phyloP scores from a whole-genome alignment of 2,329 filamentous ascomycete genomes.

The Kalaharituber pfeilii region DNA sequence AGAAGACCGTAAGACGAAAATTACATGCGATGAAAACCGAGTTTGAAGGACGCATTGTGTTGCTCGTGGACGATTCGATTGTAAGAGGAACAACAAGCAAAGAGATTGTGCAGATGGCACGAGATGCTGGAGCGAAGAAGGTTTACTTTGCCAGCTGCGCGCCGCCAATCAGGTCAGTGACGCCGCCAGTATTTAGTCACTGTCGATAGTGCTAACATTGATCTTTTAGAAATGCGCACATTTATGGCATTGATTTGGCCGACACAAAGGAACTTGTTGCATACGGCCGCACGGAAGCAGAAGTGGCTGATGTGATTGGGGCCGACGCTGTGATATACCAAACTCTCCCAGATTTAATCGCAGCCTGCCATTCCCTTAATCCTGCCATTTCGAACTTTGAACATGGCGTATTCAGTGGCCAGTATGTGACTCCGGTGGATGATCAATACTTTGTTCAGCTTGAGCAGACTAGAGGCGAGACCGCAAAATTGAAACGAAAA shows the following conservation, averaged over 20 bases:
- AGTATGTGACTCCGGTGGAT: constrained; percentile 65
- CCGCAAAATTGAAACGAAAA: constrained; percentile 27
- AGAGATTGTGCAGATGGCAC: constrained; percentile 68
- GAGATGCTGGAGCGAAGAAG: constrained; percentile 63
- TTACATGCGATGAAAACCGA: constrained; percentile 73
- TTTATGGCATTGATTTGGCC: constrained; percentile 66
- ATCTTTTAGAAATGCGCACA: constrained; percentile 48
- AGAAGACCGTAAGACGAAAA: constrained; percentile 79
- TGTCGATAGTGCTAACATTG: neutral
- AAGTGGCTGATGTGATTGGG: constrained; percentile 50
- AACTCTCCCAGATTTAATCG: constrained; percentile 59
- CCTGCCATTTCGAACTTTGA: constrained; percentile 52
- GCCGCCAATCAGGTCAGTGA: constrained; percentile 51
- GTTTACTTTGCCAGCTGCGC: constrained; percentile 71
- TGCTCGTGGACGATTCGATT: constrained; percentile 78
- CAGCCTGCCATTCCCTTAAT: constrained; percentile 54
- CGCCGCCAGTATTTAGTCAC: neutral
- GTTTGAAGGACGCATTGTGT: constrained; percentile 62
- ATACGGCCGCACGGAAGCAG: constrained; percentile 43
- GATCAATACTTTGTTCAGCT: constrained; percentile 69
- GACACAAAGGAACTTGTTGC: constrained; percentile 55
- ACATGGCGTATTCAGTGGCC: constrained; percentile 78
- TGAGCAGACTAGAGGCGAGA: constrained; percentile 52
- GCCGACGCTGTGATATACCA: constrained; percentile 65
- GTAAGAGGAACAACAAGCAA: constrained; percentile 69